These are phyloP conservation scores for Pythium apleroticum DNA, from an alignment of 352 stramenopile species.

Conservation along the genomic window DNA sequence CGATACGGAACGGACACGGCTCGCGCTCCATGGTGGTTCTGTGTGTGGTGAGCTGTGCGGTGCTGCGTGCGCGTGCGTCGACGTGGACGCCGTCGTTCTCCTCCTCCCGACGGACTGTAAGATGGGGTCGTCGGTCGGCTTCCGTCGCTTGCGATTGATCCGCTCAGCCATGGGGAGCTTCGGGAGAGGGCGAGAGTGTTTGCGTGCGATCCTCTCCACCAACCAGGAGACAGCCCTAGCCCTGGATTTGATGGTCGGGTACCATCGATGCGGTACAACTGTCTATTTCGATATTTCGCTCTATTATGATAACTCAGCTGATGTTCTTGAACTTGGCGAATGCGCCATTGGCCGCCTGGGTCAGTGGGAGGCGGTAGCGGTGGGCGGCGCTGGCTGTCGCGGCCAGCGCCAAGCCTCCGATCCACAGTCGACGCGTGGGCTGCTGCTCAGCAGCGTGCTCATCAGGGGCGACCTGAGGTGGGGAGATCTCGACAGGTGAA, in stretches of 20 bases:
- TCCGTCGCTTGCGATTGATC: conserved; percentile 10
- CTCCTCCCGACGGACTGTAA: not conserved
- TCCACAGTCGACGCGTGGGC: not conserved
- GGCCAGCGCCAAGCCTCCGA: not conserved
- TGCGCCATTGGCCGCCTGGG: not conserved
- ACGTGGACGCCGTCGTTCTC: not conserved
- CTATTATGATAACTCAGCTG: conserved; percentile 1
- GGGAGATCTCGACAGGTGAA: no score
- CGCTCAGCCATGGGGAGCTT: not conserved
- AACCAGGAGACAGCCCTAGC: conserved; percentile 13
- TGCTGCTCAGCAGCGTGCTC: not conserved
- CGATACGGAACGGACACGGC: conserved; percentile 98
- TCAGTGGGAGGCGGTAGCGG: not conserved
- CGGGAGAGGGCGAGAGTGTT: conserved; percentile 18
- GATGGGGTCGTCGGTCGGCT: not conserved
- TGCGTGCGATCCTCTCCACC: conserved; percentile 24
- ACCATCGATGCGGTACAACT: conserved; percentile 3
- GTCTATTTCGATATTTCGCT: conserved; percentile 11
- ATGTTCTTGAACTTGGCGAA: not conserved
- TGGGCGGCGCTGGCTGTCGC: not conserved
- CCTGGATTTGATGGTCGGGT: not conserved
- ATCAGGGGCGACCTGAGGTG: no score
- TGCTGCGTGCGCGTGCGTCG: conserved; percentile 3
- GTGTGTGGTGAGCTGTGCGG: conserved; percentile 1
- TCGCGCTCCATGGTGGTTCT: conserved; percentile 75